Evolutionary conservation across 352 stramenopile species (phyloP).

Genomic region (Peronosclerospora sorghi): DNA sequence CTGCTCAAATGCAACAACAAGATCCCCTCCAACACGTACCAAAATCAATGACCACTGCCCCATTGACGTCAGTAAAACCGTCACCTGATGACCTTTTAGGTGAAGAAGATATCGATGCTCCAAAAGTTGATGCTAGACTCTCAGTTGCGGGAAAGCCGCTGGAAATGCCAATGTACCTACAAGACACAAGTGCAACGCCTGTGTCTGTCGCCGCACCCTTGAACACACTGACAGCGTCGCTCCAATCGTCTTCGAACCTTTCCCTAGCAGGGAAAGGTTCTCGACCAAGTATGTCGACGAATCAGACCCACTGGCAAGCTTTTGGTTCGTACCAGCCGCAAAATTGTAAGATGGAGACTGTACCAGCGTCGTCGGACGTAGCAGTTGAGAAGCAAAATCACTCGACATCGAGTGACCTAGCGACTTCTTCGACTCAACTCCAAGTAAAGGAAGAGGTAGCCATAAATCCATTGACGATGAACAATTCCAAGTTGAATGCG

Average conservation of each 20-base stretch:
- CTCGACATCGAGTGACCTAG: conserved; percentile 1
- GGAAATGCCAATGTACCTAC: conserved; percentile 51
- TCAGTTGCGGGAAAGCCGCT: conserved; percentile 28
- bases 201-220: conserved; percentile 13
- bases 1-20: conserved; percentile 25
- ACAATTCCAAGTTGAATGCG: conserved; percentile 78
- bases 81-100: conserved; percentile 42
- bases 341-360: conserved; percentile 2
- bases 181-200: conserved; percentile 23
- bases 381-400: conserved; percentile 20
- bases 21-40: conserved; percentile 12
- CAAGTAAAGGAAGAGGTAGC: conserved; percentile 21
- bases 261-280: conserved; percentile 3
- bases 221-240: conserved; percentile 10
- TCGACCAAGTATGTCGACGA: conserved; percentile 4
- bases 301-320: conserved; percentile 7
- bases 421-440: conserved; percentile 1
- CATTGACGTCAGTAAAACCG: conserved; percentile 13
- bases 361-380: neutral
- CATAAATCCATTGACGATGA: conserved; percentile 66
- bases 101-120: conserved; percentile 36
- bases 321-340: conserved; percentile 2
- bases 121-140: conserved; percentile 16
- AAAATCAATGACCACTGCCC: neutral
- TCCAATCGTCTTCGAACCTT: conserved; percentile 1